phyloP scores from a whole-genome alignment of 768 basidiomycete genomes.

The Mycena rosella region DNA sequence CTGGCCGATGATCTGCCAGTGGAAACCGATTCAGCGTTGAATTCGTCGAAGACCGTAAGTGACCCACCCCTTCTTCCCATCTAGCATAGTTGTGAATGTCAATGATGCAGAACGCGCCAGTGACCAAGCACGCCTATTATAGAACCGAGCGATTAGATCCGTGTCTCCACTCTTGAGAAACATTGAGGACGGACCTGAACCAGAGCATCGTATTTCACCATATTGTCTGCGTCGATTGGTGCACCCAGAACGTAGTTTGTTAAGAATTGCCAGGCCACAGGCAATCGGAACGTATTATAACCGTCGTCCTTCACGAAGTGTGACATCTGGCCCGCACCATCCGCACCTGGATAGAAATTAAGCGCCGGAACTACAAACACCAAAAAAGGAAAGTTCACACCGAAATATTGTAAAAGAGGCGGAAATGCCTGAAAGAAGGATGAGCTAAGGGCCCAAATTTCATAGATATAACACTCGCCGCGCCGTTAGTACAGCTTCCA shows the following conservation, averaged over 20 bases:
- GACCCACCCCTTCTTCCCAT: slow-evolving; percentile 58
- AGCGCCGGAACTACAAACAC: neutral
- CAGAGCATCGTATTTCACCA: slow-evolving; percentile 63
- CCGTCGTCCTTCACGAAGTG: slow-evolving; percentile 70
- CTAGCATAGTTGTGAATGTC: slow-evolving; percentile 75
- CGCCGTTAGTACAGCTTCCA: slow-evolving; percentile 49
- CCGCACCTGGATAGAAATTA: slow-evolving; percentile 44
- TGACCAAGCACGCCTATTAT: slow-evolving; percentile 53
- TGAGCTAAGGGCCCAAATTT: too few species aligned
- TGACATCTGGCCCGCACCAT: slow-evolving; percentile 69
- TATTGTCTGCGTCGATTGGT: slow-evolving; percentile 56
- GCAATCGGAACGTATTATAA: slow-evolving; percentile 70
- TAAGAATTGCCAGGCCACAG: slow-evolving; percentile 71
- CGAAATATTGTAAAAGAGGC: slow-evolving; percentile 59
- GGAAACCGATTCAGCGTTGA: neutral
- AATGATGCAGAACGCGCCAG: slow-evolving; percentile 66
- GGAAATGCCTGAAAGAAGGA: too few species aligned
- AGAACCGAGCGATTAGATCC: neutral
- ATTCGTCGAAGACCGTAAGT: neutral
- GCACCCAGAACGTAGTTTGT: slow-evolving; percentile 53
- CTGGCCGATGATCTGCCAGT: slow-evolving; percentile 66
- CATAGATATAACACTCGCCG: too few species aligned
- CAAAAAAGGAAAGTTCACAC: slow-evolving; percentile 38
- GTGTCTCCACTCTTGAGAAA: neutral
- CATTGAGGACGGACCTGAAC: slow-evolving; percentile 53